These are phyloP conservation scores for Knoxia roxburghii DNA, from an alignment of 257 asterid species.

Conservation along the genomic window DNA sequence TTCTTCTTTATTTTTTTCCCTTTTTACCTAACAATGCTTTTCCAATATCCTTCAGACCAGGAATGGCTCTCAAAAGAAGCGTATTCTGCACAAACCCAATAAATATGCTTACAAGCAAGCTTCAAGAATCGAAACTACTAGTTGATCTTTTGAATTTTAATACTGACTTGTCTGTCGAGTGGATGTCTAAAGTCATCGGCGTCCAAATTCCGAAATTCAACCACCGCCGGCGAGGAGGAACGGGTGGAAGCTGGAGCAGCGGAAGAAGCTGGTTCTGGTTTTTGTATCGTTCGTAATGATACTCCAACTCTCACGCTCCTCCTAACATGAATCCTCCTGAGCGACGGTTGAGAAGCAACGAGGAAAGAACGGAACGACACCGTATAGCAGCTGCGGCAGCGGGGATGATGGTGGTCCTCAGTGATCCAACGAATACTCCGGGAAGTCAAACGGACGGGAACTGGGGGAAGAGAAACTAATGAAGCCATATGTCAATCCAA, in stretches of 20 bases:
- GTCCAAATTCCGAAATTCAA: slow-evolving; percentile 57
- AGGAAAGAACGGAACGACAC: slow-evolving; percentile 19
- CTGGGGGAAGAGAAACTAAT: slow-evolving; percentile 37
- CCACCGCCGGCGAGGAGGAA: slow-evolving; percentile 38
- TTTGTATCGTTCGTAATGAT: slow-evolving; percentile 24
- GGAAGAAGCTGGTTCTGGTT: too few relatives aligned
- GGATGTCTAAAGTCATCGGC: slow-evolving; percentile 96
- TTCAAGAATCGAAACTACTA: neutral
- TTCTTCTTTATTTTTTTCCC: too few relatives aligned
- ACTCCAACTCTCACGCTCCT: slow-evolving; percentile 14
- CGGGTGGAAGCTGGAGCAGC: too few relatives aligned
- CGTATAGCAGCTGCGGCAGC: neutral
- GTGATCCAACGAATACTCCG: neutral
- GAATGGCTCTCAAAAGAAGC: slow-evolving; percentile 80
- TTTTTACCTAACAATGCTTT: slow-evolving; percentile 80
- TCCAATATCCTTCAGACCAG: slow-evolving; percentile 78
- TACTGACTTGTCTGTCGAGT: slow-evolving; percentile 75
- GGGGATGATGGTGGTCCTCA: neutral
- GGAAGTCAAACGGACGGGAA: neutral
- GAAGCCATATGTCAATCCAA: slow-evolving; percentile 39
- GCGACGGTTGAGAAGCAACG: slow-evolving; percentile 18
- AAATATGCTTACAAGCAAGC: neutral
- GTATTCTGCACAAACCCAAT: slow-evolving; percentile 55
- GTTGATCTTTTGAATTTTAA: too few relatives aligned
- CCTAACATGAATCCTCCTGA: slow-evolving; percentile 6